phyloP scores from a whole-genome alignment of 805 yeast genomes.

The Priceomyces castillae region DNA sequence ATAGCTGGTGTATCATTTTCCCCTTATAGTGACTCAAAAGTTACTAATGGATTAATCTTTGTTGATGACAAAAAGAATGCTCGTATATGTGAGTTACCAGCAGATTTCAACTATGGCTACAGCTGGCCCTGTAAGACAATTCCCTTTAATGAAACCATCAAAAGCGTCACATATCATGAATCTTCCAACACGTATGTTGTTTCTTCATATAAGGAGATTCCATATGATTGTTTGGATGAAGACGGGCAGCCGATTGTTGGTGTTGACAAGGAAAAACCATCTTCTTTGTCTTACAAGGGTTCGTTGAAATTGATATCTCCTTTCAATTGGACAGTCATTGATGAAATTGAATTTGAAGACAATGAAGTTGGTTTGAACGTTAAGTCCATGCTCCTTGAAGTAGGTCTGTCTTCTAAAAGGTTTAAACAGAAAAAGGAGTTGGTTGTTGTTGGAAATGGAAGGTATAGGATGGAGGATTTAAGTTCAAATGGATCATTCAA shows the following conservation, averaged over 20 bases:
- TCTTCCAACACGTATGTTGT: conserved; percentile 58
- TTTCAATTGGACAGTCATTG: conserved; percentile 72
- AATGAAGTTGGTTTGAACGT: conserved; percentile 62
- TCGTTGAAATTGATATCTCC: conserved; percentile 68
- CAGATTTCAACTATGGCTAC: conserved; percentile 53
- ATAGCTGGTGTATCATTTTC: conserved; percentile 68
- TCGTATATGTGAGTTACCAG: conserved; percentile 52
- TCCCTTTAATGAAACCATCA: conserved; percentile 58
- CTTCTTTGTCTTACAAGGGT: conserved; percentile 59
- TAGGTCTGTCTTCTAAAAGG: conserved; percentile 39
- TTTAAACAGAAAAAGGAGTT: conserved; percentile 59
- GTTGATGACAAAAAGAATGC: conserved; percentile 71
- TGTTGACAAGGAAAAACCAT: conserved; percentile 45
- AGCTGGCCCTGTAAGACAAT: conserved; percentile 57
- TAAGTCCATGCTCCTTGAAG: conserved; percentile 51
- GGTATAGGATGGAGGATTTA: conserved; percentile 74
- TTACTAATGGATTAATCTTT: conserved; percentile 57
- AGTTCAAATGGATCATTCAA: conserved; percentile 76
- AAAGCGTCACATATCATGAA: conserved; percentile 67
- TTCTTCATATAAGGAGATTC: conserved; percentile 56
- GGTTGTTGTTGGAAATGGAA: conserved; percentile 76
- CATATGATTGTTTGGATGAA: conserved; percentile 68
- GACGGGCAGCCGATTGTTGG: conserved; percentile 68
- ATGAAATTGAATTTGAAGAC: conserved; percentile 60
- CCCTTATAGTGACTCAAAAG: conserved; percentile 41